Conservation (phyloP, 1,139 yeast genomes). For the Nakaseomyces bracarensis region DNA sequence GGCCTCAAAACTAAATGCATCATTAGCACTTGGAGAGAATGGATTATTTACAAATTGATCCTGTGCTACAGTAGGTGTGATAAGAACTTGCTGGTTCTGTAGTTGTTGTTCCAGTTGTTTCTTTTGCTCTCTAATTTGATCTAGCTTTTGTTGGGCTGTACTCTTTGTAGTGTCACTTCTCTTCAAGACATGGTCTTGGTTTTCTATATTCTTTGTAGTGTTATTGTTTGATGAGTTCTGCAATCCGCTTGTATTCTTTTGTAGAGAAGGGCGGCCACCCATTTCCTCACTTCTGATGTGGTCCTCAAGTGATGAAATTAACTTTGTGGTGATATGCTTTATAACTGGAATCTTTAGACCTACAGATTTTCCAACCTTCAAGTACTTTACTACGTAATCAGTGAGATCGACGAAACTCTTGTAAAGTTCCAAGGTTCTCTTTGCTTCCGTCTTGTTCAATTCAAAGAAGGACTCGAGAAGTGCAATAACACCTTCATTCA, state of each 20-base stretch:
- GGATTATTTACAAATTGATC: conserved; percentile 24
- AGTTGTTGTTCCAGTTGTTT: conserved; percentile 25
- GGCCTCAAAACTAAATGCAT: conserved; percentile 19
- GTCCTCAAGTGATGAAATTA: conserved; percentile 79
- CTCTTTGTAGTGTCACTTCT: neutral
- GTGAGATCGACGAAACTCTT: conserved; percentile 82
- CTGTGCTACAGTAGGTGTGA: conserved; percentile 25
- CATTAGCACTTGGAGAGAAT: conserved; percentile 18
- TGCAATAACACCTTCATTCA: conserved; percentile 93
- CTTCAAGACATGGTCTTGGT: conserved; percentile 12
- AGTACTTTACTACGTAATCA: conserved; percentile 74
- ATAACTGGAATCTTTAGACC: conserved; percentile 91
- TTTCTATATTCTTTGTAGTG: conserved; percentile 12
- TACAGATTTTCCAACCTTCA: conserved; percentile 85
- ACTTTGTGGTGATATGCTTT: conserved; percentile 93
- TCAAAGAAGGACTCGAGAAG: conserved; percentile 90
- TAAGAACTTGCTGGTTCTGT: conserved; percentile 23
- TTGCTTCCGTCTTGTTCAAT: conserved; percentile 79
- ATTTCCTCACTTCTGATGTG: conserved; percentile 35
- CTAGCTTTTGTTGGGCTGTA: conserved; percentile 22
- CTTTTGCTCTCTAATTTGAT: conserved; percentile 27
- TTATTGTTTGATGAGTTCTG: conserved; percentile 11
- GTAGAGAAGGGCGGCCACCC: neutral
- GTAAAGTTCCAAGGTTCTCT: conserved; percentile 74
- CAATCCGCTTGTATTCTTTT: conserved; percentile 10